These are phyloP conservation scores for Ilyonectria robusta DNA, from an alignment of 2,329 filamentous ascomycete species.

Conservation along the genomic window DNA sequence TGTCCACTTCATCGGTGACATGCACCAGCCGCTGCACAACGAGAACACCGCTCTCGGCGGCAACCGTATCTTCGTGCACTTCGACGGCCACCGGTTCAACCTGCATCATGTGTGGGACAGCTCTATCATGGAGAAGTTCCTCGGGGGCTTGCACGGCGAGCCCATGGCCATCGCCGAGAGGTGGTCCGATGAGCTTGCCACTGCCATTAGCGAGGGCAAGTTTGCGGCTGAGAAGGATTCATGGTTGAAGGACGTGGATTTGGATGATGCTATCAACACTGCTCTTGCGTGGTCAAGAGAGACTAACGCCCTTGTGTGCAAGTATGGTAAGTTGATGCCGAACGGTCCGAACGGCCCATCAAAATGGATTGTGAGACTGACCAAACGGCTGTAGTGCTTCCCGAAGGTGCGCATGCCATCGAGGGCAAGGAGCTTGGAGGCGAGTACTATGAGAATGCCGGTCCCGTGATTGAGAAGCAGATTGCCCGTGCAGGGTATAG, in stretches of 20 bases:
- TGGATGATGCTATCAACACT: constrained; percentile 68
- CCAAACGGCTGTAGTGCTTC: constrained; percentile 64
- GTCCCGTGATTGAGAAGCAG: constrained; percentile 75
- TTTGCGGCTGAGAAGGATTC: constrained; percentile 63
- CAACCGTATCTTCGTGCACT: constrained; percentile 77
- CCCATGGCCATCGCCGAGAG: constrained; percentile 64
- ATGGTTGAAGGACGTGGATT: constrained; percentile 72
- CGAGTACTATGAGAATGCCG: constrained; percentile 74
- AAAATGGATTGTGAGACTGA: constrained; percentile 28
- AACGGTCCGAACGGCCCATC: constrained; percentile 6
- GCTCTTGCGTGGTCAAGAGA: constrained; percentile 76
- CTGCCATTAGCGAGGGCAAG: constrained; percentile 69
- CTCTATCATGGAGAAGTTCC: constrained; percentile 75
- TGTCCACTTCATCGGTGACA: constrained; percentile 78
- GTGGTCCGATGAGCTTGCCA: constrained; percentile 71
- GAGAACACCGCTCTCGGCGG: constrained; percentile 76
- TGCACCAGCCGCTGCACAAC: constrained; percentile 78
- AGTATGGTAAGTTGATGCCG: constrained; percentile 63
- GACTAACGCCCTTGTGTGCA: constrained; percentile 74
- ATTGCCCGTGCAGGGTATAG: constrained; percentile 79
- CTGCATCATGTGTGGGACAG: constrained; percentile 83
- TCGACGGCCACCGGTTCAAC: constrained; percentile 71
- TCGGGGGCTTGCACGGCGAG: constrained; percentile 68
- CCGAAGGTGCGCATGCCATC: constrained; percentile 71
- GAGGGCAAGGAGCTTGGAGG: constrained; percentile 72